These are phyloP conservation scores for Epichloe amarillans DNA, from an alignment of 2,329 filamentous ascomycete genomes.

Conservation along the genomic window DNA sequence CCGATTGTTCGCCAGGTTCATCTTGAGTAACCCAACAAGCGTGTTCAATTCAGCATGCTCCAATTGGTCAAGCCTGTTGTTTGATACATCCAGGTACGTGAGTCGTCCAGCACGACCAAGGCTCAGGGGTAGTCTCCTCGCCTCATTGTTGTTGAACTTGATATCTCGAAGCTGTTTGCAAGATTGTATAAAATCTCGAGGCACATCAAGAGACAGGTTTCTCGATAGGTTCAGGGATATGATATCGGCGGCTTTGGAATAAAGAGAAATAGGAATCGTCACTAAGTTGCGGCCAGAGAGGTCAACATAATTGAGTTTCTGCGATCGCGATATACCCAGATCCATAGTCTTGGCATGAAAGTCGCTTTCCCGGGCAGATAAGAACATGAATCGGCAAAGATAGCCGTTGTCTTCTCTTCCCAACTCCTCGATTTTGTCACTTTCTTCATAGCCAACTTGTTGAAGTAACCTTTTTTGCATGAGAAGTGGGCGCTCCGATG, in stretches of 20 bases:
- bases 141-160: constrained; percentile 91
- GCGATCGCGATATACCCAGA: constrained; percentile 64
- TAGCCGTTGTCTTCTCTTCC: constrained; percentile 97
- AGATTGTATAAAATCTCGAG: constrained; percentile 89
- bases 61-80: constrained; percentile 79
- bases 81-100: constrained; percentile 86
- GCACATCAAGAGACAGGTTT: constrained; percentile 83
- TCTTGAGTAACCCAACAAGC: constrained; percentile 64
- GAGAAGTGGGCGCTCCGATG: constrained; percentile 68
- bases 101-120: constrained; percentile 67
- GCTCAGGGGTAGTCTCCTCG: constrained; percentile 71
- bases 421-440: constrained; percentile 81
- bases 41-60: constrained; percentile 72
- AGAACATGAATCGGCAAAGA: constrained; percentile 87
- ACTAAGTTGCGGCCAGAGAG: constrained; percentile 79
- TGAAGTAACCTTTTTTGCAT: constrained; percentile 87
- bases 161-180: constrained; percentile 88
- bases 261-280: constrained; percentile 88
- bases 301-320: constrained; percentile 91
- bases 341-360: constrained; percentile 59
- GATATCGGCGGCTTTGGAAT: constrained; percentile 83
- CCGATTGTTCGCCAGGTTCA: constrained; percentile 90
- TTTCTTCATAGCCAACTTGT: constrained; percentile 79
- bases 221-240: constrained; percentile 88
- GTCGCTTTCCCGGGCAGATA: constrained; percentile 77